Evolutionary conservation across 73 alveolate species (phyloP).

Genomic region (Paramecium caudatum): DNA sequence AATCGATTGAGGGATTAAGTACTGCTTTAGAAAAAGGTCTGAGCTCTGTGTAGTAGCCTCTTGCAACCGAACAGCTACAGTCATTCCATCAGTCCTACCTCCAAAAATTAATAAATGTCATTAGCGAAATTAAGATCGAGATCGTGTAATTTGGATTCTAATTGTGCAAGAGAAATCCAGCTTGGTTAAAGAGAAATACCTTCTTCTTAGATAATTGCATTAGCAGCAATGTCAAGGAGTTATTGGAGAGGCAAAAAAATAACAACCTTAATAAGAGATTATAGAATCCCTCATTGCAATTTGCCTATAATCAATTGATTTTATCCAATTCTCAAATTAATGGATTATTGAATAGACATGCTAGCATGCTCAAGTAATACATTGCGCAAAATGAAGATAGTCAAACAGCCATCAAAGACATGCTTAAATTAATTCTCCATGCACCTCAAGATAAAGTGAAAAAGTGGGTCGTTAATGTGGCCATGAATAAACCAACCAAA

Average conservation of each 20-base stretch:
- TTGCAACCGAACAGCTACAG: neutral
- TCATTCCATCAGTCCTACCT: neutral
- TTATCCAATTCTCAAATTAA: neutral
- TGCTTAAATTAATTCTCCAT: constrained; percentile 14
- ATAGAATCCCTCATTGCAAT: neutral
- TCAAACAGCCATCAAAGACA: neutral
- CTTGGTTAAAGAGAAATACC: constrained; percentile 44
- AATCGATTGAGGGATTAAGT: neutral
- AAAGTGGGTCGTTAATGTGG: constrained; percentile 41
- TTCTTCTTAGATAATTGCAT: neutral
- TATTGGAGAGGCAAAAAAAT: neutral
- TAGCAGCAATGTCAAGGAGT: neutral
- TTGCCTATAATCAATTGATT: constrained; percentile 9
- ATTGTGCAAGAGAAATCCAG: constrained; percentile 39
- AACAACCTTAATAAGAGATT: neutral
- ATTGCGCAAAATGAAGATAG: constrained; percentile 8
- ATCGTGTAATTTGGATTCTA: constrained; percentile 26
- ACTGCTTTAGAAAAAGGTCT: constrained; percentile 27
- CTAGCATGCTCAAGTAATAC: constrained; percentile 17
- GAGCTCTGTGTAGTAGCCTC: neutral
- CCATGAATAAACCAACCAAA: neutral
- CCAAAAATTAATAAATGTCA: neutral
- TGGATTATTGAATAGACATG: neutral
- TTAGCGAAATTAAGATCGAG: constrained; percentile 36
- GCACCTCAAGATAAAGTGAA: constrained; percentile 9